Base-by-base conservation (phyloP, 371 early-diverging fungal genomes). In the Smittium culicis region DNA sequence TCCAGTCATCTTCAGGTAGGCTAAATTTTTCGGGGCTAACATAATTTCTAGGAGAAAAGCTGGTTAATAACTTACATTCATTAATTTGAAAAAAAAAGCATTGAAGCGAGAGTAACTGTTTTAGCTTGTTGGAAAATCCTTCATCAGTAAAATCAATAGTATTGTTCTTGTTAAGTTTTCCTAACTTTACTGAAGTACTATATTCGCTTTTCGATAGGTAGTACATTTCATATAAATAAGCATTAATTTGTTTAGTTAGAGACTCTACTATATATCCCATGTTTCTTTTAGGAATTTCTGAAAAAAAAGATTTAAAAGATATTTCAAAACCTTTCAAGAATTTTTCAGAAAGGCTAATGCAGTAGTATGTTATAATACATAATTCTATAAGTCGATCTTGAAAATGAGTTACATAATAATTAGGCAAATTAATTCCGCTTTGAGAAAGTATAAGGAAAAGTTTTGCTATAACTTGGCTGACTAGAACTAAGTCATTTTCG, bases 1-100 rank as follows among this genome's bases (percentile, higher is more conserved):
- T 35, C 63, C 63, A 63, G 63, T 33, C n/a, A 32, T 34, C 32
- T n/a, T 63, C 34, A n/a, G 20, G 29, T 33, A 63, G 20, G 45
- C 45, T 63, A 33, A 63, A 63, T 33, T 63, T n/a, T 5, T n/a
- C 33, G 14, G 33, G 31, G 31, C 32, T n/a, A 32, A 63, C n/a
- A 14, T 63, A 31, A 24, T n/a, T 63, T 5, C 17, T n/a, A 2
- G 28, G 8, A 35, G 35, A 34, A n/a, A 31, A 24, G 20, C n/a
- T 5, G 28, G 5, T 30, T 2, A n/a, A 11, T 63, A 31, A 30
- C 14, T 63, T 63, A 30, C 11, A 2, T 33, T 63, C 33, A 33
- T 63, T 34, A 5, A 63, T 20, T 45, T 45, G 11, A 20, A 45
- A 45, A 11, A 45, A 20, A 45, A 45, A 11, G 20, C 11, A 11